Conservation (phyloP, 768 basidiomycete species). For the Boletus sensibilis region DNA sequence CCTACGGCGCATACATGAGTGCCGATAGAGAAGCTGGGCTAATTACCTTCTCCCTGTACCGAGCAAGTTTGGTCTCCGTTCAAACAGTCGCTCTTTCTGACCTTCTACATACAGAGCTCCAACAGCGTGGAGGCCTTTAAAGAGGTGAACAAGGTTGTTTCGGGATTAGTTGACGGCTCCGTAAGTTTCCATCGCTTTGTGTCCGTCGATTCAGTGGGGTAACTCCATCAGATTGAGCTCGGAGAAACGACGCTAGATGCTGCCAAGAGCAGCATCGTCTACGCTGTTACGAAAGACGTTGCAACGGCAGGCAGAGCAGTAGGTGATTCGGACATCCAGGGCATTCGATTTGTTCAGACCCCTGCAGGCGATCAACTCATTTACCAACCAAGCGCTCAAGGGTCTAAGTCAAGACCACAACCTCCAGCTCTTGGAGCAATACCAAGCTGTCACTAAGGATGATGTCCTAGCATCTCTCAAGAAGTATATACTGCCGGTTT, state of each 20-base stretch:
- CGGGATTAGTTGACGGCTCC: slow-evolving; percentile 76
- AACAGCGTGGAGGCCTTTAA: slow-evolving; percentile 76
- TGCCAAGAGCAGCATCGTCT: slow-evolving; percentile 91
- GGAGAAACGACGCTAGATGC: slow-evolving; percentile 83
- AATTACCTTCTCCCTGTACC: slow-evolving; percentile 73
- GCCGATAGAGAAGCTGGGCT: slow-evolving; percentile 78
- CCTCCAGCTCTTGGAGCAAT: slow-evolving; percentile 72
- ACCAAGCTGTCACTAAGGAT: slow-evolving; percentile 74
- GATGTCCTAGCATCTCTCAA: slow-evolving; percentile 69
- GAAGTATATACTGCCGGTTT: slow-evolving; percentile 82
- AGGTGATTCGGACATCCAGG: slow-evolving; percentile 29
- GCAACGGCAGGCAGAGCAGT: slow-evolving; percentile 89
- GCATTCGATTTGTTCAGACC: slow-evolving; percentile 7
- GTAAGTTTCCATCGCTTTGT: slow-evolving; percentile 42
- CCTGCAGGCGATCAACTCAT: slow-evolving; percentile 72
- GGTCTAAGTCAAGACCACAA: slow-evolving; percentile 74
- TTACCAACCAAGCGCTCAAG: slow-evolving; percentile 89
- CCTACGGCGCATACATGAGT: slow-evolving; percentile 83
- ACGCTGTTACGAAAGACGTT: slow-evolving; percentile 72
- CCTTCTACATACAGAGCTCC: slow-evolving; percentile 58
- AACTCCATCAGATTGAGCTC: slow-evolving; percentile 60
- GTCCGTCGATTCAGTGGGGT: background rate
- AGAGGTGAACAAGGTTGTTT: slow-evolving; percentile 75
- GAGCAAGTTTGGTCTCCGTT: slow-evolving; percentile 45
- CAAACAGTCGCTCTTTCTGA: background rate